Evolutionary conservation across 352 stramenopile species (phyloP).

Genomic region (Globisporangium abappressorium): DNA sequence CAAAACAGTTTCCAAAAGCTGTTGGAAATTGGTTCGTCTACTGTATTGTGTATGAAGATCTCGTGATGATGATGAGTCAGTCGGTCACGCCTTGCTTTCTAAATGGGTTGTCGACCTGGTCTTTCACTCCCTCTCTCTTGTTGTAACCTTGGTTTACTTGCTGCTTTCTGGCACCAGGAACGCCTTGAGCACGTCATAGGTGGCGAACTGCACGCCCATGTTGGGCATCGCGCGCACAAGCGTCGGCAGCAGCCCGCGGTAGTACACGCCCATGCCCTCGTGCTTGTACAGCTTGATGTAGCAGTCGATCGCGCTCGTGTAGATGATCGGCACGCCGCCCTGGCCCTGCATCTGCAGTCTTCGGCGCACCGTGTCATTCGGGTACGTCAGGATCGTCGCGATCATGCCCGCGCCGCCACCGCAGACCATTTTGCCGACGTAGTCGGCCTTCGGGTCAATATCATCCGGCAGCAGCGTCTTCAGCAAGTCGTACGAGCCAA

Average conservation of each 20-base stretch:
- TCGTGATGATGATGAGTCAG: neutral
- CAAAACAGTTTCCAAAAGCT: neutral
- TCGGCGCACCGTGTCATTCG: conserved; percentile 84
- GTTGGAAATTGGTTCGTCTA: conserved; percentile 6
- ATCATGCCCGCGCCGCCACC: conserved; percentile 78
- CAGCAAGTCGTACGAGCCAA: conserved; percentile 74
- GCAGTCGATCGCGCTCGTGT: conserved; percentile 76
- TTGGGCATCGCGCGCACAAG: conserved; percentile 84
- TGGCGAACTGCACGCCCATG: conserved; percentile 86
- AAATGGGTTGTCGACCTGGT: neutral
- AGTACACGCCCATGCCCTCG: conserved; percentile 71
- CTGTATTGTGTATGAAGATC: conserved; percentile 8
- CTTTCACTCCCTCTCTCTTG: conserved; percentile 7
- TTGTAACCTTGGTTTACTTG: neutral
- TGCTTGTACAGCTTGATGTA: conserved; percentile 58
- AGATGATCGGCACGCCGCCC: conserved; percentile 51
- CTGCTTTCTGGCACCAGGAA: conserved; percentile 23
- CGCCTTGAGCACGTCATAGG: conserved; percentile 77
- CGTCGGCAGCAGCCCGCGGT: conserved; percentile 73
- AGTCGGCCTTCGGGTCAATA: conserved; percentile 56
- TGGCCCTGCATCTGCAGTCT: conserved; percentile 87
- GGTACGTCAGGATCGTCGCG: conserved; percentile 86
- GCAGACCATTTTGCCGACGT: conserved; percentile 67
- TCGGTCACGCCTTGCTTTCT: neutral
- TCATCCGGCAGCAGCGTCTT: conserved; percentile 50